A percentile compares a stretch with the other conserved stretches of the same genome.
phyloP scores from a whole-genome alignment of 2,329 filamentous ascomycete genomes.

The Colletotrichum musicola region DNA sequence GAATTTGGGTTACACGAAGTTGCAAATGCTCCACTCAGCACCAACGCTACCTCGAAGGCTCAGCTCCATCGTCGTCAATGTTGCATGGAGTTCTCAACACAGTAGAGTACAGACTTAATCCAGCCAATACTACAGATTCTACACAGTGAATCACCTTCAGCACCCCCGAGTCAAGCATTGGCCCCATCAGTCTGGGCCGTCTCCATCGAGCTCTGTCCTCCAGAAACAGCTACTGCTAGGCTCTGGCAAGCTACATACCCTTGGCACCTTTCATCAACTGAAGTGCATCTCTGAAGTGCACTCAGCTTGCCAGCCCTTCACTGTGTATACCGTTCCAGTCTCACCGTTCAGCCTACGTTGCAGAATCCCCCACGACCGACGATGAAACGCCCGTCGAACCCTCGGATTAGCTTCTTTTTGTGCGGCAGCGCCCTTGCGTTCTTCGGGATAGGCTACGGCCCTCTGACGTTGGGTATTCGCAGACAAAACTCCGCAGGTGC shows the following conservation, averaged over 20 bases:
- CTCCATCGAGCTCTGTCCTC: background rate
- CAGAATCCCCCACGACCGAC: constrained; percentile 3
- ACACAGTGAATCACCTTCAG: background rate
- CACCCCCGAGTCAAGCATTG: constrained; percentile 12
- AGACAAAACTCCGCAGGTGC: background rate
- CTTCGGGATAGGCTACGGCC: background rate
- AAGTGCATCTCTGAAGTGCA: background rate
- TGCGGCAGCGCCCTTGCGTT: background rate
- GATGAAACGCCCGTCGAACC: constrained; percentile 24
- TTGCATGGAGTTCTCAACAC: constrained; percentile 14
- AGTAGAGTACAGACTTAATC: background rate
- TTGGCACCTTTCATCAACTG: background rate
- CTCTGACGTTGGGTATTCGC: constrained; percentile 2
- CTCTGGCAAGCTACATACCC: too few species aligned
- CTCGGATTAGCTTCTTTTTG: background rate
- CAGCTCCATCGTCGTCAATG: constrained; percentile 28
- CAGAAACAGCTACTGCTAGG: too few species aligned
- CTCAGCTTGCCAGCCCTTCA: background rate
- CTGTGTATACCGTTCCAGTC: background rate
- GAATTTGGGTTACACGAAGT: background rate
- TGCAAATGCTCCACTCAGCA: background rate
- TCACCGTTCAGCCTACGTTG: constrained; percentile 4
- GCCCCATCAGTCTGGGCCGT: background rate
- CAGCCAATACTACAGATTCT: constrained; percentile 6
- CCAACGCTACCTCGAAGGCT: constrained; percentile 36